A percentile compares a stretch with the other conserved stretches of the same genome.
These are phyloP conservation scores for Saccharomycopsis sp. DNA, from an alignment of 805 yeast species.

Conservation along the genomic window DNA sequence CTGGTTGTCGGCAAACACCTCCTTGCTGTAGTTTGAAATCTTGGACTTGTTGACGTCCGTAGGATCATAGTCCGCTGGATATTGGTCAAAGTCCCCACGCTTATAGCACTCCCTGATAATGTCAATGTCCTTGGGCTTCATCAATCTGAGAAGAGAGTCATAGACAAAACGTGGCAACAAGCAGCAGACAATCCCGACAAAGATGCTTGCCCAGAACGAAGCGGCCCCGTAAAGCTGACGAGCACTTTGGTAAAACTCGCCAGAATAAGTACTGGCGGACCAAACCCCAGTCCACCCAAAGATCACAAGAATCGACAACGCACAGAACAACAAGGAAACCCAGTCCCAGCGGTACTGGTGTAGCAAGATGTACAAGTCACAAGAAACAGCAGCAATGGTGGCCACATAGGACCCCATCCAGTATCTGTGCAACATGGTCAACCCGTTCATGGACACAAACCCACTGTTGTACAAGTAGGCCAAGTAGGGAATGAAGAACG, in stretches of 20 bases:
- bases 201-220: slow-evolving; percentile 58
- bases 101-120: slow-evolving; percentile 63
- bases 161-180: slow-evolving; percentile 57
- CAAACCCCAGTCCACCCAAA: slow-evolving; percentile 78
- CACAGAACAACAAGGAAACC: slow-evolving; percentile 48
- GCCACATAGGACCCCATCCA: slow-evolving; percentile 64
- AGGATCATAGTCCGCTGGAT: slow-evolving; percentile 66
- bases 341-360: slow-evolving; percentile 81
- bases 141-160: slow-evolving; percentile 46
- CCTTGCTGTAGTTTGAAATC: slow-evolving; percentile 37
- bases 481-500: slow-evolving; percentile 68
- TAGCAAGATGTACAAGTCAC: slow-evolving; percentile 55
- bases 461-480: slow-evolving; percentile 36
- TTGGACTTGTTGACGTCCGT: slow-evolving; percentile 62
- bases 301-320: slow-evolving; percentile 49
- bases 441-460: slow-evolving; percentile 43
- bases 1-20: slow-evolving; percentile 26
- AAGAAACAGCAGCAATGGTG: slow-evolving; percentile 55
- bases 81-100: slow-evolving; percentile 57
- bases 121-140: slow-evolving; percentile 59
- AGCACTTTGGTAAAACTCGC: slow-evolving; percentile 61
- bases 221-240: slow-evolving; percentile 53
- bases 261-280: slow-evolving; percentile 46
- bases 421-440: slow-evolving; percentile 60
- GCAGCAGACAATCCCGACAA: slow-evolving; percentile 56